These are phyloP conservation scores for Acorus gramineus DNA, from an alignment of 106 monocot genomes.

Conservation along the genomic window DNA sequence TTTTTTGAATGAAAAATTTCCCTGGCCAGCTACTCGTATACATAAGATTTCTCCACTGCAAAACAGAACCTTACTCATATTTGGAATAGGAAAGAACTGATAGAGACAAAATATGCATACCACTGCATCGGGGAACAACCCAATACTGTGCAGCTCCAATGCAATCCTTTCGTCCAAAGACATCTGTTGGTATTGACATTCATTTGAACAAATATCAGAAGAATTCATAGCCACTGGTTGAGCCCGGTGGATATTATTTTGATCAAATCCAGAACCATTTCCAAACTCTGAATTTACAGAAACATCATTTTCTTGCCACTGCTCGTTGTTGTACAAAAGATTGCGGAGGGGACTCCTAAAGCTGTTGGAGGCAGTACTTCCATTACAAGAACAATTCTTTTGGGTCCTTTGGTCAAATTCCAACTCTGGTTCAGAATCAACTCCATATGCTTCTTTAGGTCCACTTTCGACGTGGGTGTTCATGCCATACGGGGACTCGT, in stretches of 20 bases:
- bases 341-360: conserved; percentile 25
- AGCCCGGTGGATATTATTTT: conserved; percentile 11
- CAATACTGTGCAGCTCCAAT: conserved; percentile 88
- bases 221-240: conserved; percentile 8
- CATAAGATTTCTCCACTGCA: too few species aligned
- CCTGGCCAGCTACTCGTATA: too few species aligned
- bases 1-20: too few species aligned
- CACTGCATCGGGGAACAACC: conserved; percentile 49
- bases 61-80: too few species aligned
- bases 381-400: conserved; percentile 43
- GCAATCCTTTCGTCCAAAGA: conserved; percentile 69
- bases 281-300: conserved; percentile 10
- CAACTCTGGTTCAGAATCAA: conserved; percentile 23
- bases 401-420: conserved; percentile 23
- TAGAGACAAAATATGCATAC: conserved; percentile 25
- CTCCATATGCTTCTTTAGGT: conserved; percentile 7
- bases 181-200: conserved; percentile 53
- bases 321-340: conserved; percentile 19
- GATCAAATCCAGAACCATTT: conserved; percentile 9
- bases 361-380: conserved; percentile 25
- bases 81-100: background rate
- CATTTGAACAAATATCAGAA: conserved; percentile 22
- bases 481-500: conserved; percentile 17
- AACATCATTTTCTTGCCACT: conserved; percentile 24
- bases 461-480: conserved; percentile 18